These are phyloP conservation scores for Pseudocercospora crystallina DNA, from an alignment of 2,329 filamentous ascomycete species.

Conservation along the genomic window DNA sequence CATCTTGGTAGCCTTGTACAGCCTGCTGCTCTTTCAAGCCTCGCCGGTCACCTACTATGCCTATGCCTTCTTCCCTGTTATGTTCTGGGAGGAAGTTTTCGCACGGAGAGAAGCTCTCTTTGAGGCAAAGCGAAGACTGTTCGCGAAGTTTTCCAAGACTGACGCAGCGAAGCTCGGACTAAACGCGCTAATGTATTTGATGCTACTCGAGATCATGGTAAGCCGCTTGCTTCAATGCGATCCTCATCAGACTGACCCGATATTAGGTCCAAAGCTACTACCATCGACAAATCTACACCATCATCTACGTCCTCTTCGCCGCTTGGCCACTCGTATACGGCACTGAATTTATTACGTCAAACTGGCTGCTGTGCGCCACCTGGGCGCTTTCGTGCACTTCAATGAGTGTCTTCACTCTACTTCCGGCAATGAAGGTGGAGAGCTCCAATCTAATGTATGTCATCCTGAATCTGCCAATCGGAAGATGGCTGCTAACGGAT, in stretches of 20 bases:
- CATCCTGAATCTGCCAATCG: not conserved
- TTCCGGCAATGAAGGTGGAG: conserved; percentile 85
- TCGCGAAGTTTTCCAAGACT: conserved; percentile 63
- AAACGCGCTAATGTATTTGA: conserved; percentile 67
- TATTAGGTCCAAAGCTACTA: conserved; percentile 85
- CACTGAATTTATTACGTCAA: conserved; percentile 65
- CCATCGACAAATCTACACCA: conserved; percentile 80
- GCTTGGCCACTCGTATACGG: conserved; percentile 80
- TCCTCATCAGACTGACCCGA: conserved; percentile 5
- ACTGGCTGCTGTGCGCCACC: conserved; percentile 62
- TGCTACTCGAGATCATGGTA: conserved; percentile 72
- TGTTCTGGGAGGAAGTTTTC: conserved; percentile 96
- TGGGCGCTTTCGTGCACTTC: conserved; percentile 76
- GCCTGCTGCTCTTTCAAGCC: conserved; percentile 74
- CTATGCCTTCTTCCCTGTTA: conserved; percentile 87
- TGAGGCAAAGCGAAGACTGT: conserved; percentile 66
- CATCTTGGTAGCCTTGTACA: conserved; percentile 70
- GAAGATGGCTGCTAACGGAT: conserved; percentile 1
- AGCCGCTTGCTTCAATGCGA: conserved; percentile 16
- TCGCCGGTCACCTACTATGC: conserved; percentile 84
- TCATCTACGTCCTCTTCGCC: conserved; percentile 71
- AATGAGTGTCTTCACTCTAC: conserved; percentile 88
- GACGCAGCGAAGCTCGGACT: conserved; percentile 61
- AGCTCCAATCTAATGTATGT: conserved; percentile 71
- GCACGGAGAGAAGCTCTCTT: conserved; percentile 69